A percentile compares a stretch with the other conserved stretches of the same genome.
Conservation (phyloP, 208 protist genomes). For the Blechomonas ayalai region DNA sequence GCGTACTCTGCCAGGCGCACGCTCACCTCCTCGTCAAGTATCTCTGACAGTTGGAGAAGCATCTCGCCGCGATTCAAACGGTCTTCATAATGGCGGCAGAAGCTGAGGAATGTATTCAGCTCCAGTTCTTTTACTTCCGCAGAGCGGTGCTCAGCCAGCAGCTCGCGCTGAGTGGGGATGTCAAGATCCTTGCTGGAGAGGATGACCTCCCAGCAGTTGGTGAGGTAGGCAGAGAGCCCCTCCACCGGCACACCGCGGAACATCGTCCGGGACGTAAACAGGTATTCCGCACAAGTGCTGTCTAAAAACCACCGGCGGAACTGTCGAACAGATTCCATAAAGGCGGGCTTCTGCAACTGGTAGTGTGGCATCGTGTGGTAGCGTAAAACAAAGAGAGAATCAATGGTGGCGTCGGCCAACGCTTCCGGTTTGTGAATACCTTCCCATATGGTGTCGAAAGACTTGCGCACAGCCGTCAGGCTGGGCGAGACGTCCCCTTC, state of each 20-base stretch:
- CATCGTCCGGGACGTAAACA: slow-evolving; percentile 62
- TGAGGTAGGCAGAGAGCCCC: slow-evolving; percentile 78
- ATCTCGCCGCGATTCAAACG: slow-evolving; percentile 53
- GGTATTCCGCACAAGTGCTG: slow-evolving; percentile 29
- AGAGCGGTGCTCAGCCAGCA: slow-evolving; percentile 94
- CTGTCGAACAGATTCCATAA: slow-evolving; percentile 26
- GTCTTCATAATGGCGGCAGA: slow-evolving; percentile 38
- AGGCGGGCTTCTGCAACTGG: slow-evolving; percentile 67
- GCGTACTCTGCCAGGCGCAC: slow-evolving; percentile 29
- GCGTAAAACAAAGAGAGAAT: slow-evolving; percentile 59
- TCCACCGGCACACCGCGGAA: slow-evolving; percentile 81
- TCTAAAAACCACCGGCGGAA: slow-evolving; percentile 62
- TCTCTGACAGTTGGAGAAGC: slow-evolving; percentile 37
- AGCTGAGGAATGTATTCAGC: slow-evolving; percentile 35
- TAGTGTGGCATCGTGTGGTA: slow-evolving; percentile 83
- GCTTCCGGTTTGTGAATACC: slow-evolving; percentile 54
- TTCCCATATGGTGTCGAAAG: slow-evolving; percentile 94
- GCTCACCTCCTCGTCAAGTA: slow-evolving; percentile 54
- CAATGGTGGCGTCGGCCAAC: slow-evolving; percentile 51
- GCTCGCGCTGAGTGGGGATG: slow-evolving; percentile 94
- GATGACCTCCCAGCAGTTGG: slow-evolving; percentile 92
- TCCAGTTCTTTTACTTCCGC: slow-evolving; percentile 72
- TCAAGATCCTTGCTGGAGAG: slow-evolving; percentile 93
- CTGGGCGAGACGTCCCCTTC: slow-evolving; percentile 73
- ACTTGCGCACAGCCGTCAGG: slow-evolving; percentile 68